Evolutionary conservation across 2,329 filamentous ascomycete genomes (phyloP).

Genomic region (Cladophialophora chaetospira): DNA sequence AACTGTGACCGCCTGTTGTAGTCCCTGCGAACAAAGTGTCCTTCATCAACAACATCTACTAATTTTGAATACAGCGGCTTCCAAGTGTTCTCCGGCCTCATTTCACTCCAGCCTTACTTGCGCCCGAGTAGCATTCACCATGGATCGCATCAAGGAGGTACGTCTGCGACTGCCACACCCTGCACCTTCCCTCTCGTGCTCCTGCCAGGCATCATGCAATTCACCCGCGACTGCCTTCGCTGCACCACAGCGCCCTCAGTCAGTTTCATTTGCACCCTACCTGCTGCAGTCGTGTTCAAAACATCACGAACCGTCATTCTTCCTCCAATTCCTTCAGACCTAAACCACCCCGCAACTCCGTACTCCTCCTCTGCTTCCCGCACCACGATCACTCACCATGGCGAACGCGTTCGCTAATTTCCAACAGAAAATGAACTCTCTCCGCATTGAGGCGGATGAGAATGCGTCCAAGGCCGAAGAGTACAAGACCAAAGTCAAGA

Average conservation of each 20-base stretch:
- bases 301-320: constrained; percentile 6
- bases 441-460: constrained; percentile 92
- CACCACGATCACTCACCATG: constrained; percentile 33
- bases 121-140: constrained; percentile 46
- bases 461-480: constrained; percentile 80
- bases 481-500: constrained; percentile 82
- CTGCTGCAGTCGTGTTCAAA: constrained; percentile 14
- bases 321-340: background rate
- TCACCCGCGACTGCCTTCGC: constrained; percentile 14
- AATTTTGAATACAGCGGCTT: background rate
- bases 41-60: constrained; percentile 1
- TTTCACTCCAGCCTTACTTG: background rate
- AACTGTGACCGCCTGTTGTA: constrained; percentile 26
- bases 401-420: constrained; percentile 34
- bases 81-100: no score
- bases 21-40: constrained; percentile 11
- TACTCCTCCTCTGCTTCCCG: constrained; percentile 28
- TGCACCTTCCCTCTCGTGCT: constrained; percentile 40
- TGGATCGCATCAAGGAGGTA: constrained; percentile 92
- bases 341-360: background rate
- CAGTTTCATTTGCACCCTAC: constrained; percentile 5
- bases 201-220: constrained; percentile 28
- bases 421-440: constrained; percentile 84
- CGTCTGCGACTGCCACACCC: constrained; percentile 44
- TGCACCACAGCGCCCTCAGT: constrained; percentile 10